These are phyloP conservation scores for Balakata baccata DNA, from an alignment of 345 rosid genomes.

Conservation along the genomic window DNA sequence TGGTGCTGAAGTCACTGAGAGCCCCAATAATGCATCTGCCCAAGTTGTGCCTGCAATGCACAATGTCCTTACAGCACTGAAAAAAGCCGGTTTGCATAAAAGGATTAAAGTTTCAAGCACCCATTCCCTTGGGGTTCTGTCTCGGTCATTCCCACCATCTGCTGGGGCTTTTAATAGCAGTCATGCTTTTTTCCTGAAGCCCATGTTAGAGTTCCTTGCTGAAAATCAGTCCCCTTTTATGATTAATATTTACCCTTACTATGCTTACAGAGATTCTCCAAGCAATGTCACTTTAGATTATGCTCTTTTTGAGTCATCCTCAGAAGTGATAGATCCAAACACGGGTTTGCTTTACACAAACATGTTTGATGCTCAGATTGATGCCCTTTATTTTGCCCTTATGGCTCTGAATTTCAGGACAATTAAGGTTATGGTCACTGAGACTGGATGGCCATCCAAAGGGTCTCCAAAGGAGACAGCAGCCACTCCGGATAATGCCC, in stretches of 20 bases:
- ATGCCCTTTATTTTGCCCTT: conserved; percentile 74
- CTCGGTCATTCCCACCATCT: conserved; percentile 89
- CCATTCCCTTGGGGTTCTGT: conserved; percentile 74
- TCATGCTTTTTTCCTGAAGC: conserved; percentile 69
- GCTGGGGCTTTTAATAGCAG: conserved; percentile 87
- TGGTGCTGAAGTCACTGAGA: conserved; percentile 81
- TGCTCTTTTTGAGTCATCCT: conserved; percentile 69
- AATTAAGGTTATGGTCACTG: conserved; percentile 80
- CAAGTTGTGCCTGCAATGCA: conserved; percentile 84
- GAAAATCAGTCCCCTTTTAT: conserved; percentile 92
- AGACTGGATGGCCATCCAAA: conserved; percentile 93
- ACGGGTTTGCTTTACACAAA: conserved; percentile 83
- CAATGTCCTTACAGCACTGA: conserved; percentile 61
- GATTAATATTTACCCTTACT: conserved; percentile 82
- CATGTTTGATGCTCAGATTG: conserved; percentile 98
- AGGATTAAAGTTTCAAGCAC: conserved; percentile 82
- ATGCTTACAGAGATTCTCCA: conserved; percentile 75
- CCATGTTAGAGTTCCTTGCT: conserved; percentile 79
- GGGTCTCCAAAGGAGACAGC: conserved; percentile 79
- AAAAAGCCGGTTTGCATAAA: conserved; percentile 63
- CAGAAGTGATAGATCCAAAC: conserved; percentile 82
- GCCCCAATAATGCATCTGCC: conserved; percentile 51
- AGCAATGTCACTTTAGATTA: conserved; percentile 75
- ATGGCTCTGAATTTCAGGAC: conserved; percentile 70
- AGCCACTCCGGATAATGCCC: conserved; percentile 88